phyloP scores from a whole-genome alignment of 2,329 filamentous ascomycete species.

The Pestalotiopsis fici region DNA sequence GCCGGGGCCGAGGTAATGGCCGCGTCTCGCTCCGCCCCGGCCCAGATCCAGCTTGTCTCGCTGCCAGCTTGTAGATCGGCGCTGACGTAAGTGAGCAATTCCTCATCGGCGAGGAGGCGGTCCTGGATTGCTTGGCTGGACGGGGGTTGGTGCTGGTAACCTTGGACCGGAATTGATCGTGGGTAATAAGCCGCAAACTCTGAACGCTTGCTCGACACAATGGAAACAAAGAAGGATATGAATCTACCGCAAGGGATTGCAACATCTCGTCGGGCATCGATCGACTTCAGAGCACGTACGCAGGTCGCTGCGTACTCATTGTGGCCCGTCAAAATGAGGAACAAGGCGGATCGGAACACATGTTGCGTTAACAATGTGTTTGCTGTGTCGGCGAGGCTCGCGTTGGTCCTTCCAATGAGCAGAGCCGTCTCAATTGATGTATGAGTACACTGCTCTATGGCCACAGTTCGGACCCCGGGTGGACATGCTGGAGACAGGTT shows the following conservation, averaged over 20 bases:
- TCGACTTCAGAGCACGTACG: slow-evolving; percentile 68
- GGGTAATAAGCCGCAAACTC: slow-evolving; percentile 40
- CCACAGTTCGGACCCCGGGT: slow-evolving; percentile 64
- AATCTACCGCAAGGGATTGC: slow-evolving; percentile 81
- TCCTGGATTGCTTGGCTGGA: slow-evolving; percentile 31
- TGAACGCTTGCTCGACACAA: slow-evolving; percentile 57
- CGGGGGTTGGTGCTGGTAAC: slow-evolving; percentile 20
- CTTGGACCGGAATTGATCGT: slow-evolving; percentile 21
- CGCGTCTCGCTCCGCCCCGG: slow-evolving; percentile 54
- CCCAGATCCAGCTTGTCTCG: slow-evolving; percentile 84
- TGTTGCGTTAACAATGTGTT: slow-evolving; percentile 79
- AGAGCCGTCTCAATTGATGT: slow-evolving; percentile 78
- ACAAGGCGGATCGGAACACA: slow-evolving; percentile 82
- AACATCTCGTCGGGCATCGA: slow-evolving; percentile 71
- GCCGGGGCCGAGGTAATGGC: slow-evolving; percentile 24
- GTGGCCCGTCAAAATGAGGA: slow-evolving; percentile 75
- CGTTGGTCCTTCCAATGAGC: slow-evolving; percentile 67
- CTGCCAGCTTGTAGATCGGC: slow-evolving; percentile 82
- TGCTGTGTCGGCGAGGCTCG: slow-evolving; percentile 65
- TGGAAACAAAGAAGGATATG: slow-evolving; percentile 76
- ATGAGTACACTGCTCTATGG: slow-evolving; percentile 75
- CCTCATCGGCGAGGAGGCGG: slow-evolving; percentile 67
- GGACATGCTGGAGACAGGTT: slow-evolving; percentile 78
- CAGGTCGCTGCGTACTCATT: slow-evolving; percentile 74
- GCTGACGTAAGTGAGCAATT: slow-evolving; percentile 83